These are phyloP conservation scores for Stephania japonica DNA, from an alignment of 164 flowering plant genomes.

Conservation along the genomic window DNA sequence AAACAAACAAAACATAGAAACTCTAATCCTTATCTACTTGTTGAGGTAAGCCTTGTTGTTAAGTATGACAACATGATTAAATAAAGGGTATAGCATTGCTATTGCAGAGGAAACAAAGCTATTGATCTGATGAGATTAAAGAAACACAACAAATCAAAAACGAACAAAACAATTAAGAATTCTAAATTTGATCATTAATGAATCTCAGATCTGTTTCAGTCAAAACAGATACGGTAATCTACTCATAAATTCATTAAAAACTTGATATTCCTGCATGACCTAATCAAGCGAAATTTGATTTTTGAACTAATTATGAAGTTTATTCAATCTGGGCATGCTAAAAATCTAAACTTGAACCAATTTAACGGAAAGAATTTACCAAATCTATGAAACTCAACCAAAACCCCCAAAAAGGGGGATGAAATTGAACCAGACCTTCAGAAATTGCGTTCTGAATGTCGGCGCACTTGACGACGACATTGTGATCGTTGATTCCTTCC, in stretches of 20 bases:
- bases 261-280: not conserved
- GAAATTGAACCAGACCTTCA: slow-evolving; percentile 42
- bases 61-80: no score
- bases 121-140: not conserved
- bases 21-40: not conserved
- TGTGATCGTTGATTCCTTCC: slow-evolving; percentile 64
- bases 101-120: not conserved
- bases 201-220: not conserved
- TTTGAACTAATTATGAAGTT: not conserved
- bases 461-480: slow-evolving; percentile 62
- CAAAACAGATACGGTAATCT: not conserved
- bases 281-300: not conserved
- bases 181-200: not conserved
- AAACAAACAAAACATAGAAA: no score
- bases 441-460: slow-evolving; percentile 77
- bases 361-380: not conserved
- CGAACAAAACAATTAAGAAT: not conserved
- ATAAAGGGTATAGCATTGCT: not conserved
- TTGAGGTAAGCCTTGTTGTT: not conserved
- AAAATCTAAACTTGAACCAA: not conserved
- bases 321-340: not conserved
- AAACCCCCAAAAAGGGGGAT: slow-evolving; percentile 15
- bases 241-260: not conserved
- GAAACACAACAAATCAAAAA: not conserved
- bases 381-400: not conserved